A percentile compares a stretch with the other conserved stretches of the same genome.
phyloP scores from a whole-genome alignment of 164 flowering plant genomes.

The Magnolia sinica region DNA sequence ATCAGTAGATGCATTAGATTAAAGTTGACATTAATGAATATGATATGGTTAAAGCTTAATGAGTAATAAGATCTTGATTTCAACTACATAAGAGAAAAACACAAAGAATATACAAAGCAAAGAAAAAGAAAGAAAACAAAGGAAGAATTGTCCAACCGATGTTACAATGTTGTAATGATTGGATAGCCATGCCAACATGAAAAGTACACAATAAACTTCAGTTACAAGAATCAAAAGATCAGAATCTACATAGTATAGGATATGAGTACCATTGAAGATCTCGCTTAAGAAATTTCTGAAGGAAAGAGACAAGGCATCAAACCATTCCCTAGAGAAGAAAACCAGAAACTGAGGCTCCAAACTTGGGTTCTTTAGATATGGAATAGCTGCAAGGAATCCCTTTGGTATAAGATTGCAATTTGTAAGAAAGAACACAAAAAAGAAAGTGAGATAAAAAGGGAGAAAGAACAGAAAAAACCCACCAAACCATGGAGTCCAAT shows the following conservation, averaged over 20 bases:
- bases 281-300: conserved; percentile 76
- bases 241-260: conserved; percentile 42
- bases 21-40: background rate
- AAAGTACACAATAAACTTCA: background rate
- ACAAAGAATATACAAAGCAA: background rate
- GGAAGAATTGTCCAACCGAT: background rate
- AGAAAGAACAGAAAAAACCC: conserved; percentile 19
- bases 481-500: conserved; percentile 95
- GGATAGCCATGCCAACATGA: background rate
- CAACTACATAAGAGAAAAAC: background rate
- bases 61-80: background rate
- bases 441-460: background rate
- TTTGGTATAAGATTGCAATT: background rate
- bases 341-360: conserved; percentile 75
- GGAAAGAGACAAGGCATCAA: conserved; percentile 65
- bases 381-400: conserved; percentile 58
- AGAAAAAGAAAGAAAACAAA: background rate
- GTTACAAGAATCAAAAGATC: background rate
- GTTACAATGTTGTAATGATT: background rate
- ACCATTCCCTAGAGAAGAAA: conserved; percentile 89
- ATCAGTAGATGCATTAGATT: background rate
- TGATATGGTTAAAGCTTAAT: background rate
- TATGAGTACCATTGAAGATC: conserved; percentile 83
- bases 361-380: conserved; percentile 71
- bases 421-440: background rate